Evolutionary conservation across 1,284 basidiomycete species (phyloP), one percentile per base, ranked within the genome.

Genomic region (Ceratobasidium sp.): DNA sequence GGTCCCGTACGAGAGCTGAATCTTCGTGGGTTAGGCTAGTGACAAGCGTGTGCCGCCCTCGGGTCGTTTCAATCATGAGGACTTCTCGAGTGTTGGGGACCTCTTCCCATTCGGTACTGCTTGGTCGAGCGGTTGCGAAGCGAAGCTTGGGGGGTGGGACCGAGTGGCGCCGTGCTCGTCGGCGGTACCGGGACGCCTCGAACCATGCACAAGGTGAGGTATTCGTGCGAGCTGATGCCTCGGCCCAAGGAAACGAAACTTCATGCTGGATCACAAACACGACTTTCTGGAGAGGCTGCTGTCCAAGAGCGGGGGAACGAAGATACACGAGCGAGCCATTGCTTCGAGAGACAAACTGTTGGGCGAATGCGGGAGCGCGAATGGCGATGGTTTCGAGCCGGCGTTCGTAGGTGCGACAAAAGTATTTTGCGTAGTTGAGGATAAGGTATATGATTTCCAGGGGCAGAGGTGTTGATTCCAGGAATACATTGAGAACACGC

Each of bases 261-360:
- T 66, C 63, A 14, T 46, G 63, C 35, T 66, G 46, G n/a, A 66
- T 52, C 63, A 54, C 46, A 54, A 66, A 66, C n/a, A 66, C 47
- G 4, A 66, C 32, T 32, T 66, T 66, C 26, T 66, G 63, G 44
- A 52, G 44, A 21, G 47, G 63, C 5, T 21, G 46, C 2, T 66
- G 63, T 5, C 63, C 63, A 32, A 66, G 63, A 26, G 38, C 18
- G 2, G 63, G 46, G 26, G 63, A 66, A 35, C 47, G 63, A 28
- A 66, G 63, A 30, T 66, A 66, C 3, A 66, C 30, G 9, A 66
- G 47, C 14, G 63, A 66, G 46, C 63, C 63, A 38, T 66, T 66
- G 49, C 47, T 44, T 35, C 63, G 46, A 26, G 63, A 66, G 30
- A 52, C 46, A 26, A 66, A 66, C 26, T 50, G 46, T 23, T 66